phyloP scores from a whole-genome alignment of 1,284 basidiomycete species.

The Ganoderma lucidum region DNA sequence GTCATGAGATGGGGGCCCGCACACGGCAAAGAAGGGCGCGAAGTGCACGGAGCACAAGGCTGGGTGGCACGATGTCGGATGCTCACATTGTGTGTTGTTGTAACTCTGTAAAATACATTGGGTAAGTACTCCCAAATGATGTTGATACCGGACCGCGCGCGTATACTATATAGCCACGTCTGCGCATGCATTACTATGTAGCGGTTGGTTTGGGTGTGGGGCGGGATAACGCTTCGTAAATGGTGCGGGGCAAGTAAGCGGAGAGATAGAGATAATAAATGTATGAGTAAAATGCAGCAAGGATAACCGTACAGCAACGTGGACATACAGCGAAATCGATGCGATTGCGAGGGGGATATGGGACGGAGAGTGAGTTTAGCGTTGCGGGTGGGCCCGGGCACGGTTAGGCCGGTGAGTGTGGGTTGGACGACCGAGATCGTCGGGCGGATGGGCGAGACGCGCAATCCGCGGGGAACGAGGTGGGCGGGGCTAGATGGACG shows the following conservation, averaged over 20 bases:
- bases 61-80: background rate
- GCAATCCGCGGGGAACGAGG: background rate
- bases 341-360: slow-evolving; percentile 10
- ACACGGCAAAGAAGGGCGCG: background rate
- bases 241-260: background rate
- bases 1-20: background rate
- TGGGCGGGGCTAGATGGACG: slow-evolving; percentile 13
- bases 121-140: slow-evolving; percentile 5
- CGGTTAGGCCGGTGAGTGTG: background rate
- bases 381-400: slow-evolving; percentile 7
- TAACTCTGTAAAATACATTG: slow-evolving; percentile 6
- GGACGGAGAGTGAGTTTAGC: background rate
- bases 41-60: background rate
- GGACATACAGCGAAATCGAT: slow-evolving; percentile 24
- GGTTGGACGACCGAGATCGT: slow-evolving; percentile 1
- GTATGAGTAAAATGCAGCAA: slow-evolving; percentile 26
- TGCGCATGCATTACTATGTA: slow-evolving; percentile 5
- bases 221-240: background rate
- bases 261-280: slow-evolving; percentile 22
- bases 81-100: background rate
- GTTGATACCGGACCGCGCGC: slow-evolving; percentile 1
- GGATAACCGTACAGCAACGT: slow-evolving; percentile 28
- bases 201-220: background rate
- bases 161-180: slow-evolving; percentile 1
- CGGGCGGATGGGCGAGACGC: slow-evolving; percentile 1